Conservation (phyloP, 768 basidiomycete genomes). For the Psilocybe tampanensis region DNA sequence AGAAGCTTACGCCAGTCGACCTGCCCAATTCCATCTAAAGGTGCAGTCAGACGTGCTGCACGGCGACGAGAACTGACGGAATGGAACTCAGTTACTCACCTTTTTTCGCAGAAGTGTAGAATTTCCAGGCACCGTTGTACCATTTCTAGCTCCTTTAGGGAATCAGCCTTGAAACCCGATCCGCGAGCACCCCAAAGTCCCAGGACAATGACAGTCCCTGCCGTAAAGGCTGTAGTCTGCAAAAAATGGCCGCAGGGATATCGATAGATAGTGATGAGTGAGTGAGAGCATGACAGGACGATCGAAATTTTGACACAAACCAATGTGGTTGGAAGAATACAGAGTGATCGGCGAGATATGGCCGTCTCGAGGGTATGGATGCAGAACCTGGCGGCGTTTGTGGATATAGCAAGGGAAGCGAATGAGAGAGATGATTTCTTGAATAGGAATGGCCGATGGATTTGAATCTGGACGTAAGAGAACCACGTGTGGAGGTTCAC, state of each 20-base stretch:
- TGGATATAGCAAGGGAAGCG: conserved; percentile 67
- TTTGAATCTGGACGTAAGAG: conserved; percentile 60
- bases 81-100: neutral
- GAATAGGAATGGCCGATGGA: conserved; percentile 71
- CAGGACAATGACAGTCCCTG: neutral
- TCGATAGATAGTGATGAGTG: too few relatives aligned
- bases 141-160: neutral
- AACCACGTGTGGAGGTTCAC: conserved; percentile 44
- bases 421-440: conserved; percentile 43
- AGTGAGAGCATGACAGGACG: too few relatives aligned
- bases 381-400: conserved; percentile 73
- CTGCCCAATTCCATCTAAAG: neutral
- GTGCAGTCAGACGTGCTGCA: neutral
- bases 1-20: neutral
- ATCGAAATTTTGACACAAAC: conserved; percentile 20
- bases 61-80: neutral
- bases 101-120: neutral
- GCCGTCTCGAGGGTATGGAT: conserved; percentile 66
- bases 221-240: neutral
- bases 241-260: neutral
- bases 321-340: conserved; percentile 30
- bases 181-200: neutral
- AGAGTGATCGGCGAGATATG: conserved; percentile 29
- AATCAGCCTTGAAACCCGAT: neutral
- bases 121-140: neutral